These are phyloP conservation scores for Sisymbrium irio DNA, from an alignment of 345 rosid species.

Conservation along the genomic window DNA sequence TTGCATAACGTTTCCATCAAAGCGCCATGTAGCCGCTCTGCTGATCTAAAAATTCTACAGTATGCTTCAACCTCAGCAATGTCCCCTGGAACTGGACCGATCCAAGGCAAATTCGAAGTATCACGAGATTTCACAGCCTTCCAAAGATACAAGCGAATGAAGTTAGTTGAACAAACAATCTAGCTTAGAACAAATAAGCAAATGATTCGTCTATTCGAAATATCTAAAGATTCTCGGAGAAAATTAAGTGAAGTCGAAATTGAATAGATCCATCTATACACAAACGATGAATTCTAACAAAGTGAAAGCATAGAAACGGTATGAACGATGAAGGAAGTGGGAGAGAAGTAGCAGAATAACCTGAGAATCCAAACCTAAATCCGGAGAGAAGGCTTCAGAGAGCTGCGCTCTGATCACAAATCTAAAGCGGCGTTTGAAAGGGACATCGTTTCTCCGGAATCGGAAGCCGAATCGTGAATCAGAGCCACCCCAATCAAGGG, in stretches of 20 bases:
- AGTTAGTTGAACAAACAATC: conserved; percentile 16
- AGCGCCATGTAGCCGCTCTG: conserved; percentile 78
- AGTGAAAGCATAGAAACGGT: not conserved
- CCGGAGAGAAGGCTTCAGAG: conserved; percentile 53
- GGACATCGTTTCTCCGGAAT: conserved; percentile 37
- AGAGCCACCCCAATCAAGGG: conserved; percentile 28
- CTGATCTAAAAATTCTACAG: conserved; percentile 87
- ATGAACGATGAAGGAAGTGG: not conserved
- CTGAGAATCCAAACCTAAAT: conserved; percentile 76
- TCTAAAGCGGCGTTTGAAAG: conserved; percentile 41
- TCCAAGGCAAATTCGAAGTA: conserved; percentile 69
- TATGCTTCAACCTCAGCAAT: conserved; percentile 97
- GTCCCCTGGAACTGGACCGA: conserved; percentile 95
- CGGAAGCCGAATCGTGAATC: conserved; percentile 28
- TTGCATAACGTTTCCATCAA: conserved; percentile 92
- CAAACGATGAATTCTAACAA: not conserved
- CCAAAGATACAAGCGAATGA: conserved; percentile 32
- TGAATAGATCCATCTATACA: conserved; percentile 1
- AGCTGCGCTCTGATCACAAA: conserved; percentile 58
- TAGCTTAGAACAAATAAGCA: conserved; percentile 13
- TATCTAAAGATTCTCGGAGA: not conserved
- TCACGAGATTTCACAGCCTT: conserved; percentile 55
- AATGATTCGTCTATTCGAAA: not conserved
- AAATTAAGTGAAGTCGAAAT: not conserved
- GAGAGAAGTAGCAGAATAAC: conserved; percentile 31